These are phyloP conservation scores for Saxophila tyrrhenica DNA, from an alignment of 495 filamentous ascomycete genomes.

Conservation along the genomic window DNA sequence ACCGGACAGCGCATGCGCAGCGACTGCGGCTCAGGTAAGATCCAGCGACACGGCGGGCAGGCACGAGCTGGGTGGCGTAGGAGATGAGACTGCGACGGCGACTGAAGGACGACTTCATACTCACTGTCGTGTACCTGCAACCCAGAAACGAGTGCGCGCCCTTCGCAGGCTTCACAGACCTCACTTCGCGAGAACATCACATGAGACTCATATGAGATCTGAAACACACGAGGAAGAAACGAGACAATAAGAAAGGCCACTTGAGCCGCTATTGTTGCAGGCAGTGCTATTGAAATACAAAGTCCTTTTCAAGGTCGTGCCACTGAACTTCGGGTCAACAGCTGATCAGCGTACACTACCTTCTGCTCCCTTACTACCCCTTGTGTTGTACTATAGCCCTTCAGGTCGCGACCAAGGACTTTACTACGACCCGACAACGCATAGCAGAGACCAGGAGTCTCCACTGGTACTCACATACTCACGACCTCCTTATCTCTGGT, in stretches of 20 bases:
- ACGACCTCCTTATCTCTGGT: neutral
- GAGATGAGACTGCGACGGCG: too few species aligned
- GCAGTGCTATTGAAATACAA: conserved; percentile 18
- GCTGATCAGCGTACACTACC: conserved; percentile 16
- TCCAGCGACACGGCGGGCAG: neutral
- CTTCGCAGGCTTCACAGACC: neutral
- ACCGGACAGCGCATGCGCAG: too few species aligned
- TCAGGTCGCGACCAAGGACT: neutral
- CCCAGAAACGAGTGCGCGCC: neutral
- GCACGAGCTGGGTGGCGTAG: neutral
- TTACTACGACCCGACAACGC: neutral
- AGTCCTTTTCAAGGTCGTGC: conserved; percentile 11
- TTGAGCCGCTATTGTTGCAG: conserved; percentile 15
- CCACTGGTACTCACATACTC: neutral
- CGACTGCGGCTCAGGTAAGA: neutral
- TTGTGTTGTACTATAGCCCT: conserved; percentile 1
- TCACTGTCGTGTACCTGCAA: neutral
- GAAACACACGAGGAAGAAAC: neutral
- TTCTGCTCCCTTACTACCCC: neutral
- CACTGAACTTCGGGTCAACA: neutral
- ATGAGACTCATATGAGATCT: neutral
- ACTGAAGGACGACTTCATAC: neutral
- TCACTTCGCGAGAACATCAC: neutral
- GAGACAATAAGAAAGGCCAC: neutral
- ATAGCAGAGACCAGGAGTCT: too few species aligned